Conservation (phyloP, 2,329 filamentous ascomycete genomes). For the Volutella citrinella region DNA sequence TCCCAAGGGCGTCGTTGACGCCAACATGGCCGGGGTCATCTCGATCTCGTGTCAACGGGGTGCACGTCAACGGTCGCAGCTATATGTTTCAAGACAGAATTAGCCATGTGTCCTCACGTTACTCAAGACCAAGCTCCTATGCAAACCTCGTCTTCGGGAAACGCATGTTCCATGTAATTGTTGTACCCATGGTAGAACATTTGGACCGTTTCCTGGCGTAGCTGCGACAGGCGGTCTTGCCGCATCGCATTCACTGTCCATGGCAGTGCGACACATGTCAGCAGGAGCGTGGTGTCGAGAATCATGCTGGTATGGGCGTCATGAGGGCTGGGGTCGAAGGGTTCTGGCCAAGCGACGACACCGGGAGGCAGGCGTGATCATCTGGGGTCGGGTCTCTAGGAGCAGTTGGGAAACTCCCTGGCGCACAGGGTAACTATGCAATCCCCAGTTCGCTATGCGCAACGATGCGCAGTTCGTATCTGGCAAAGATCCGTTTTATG, state of each 20-base stretch:
- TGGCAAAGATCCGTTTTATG: no score
- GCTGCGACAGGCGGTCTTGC: conserved; percentile 49
- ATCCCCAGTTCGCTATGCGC: no score
- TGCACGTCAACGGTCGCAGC: conserved; percentile 82
- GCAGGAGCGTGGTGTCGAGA: conserved; percentile 18
- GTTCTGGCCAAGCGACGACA: conserved; percentile 16
- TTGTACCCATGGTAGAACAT: conserved; percentile 98
- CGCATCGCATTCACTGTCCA: conserved; percentile 51
- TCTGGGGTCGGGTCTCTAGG: no score
- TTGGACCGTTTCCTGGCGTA: conserved; percentile 61
- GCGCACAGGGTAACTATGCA: no score
- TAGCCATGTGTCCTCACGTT: no score
- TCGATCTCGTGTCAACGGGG: conserved; percentile 78
- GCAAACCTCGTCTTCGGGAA: conserved; percentile 83
- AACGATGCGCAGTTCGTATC: no score
- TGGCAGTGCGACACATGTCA: conserved; percentile 32
- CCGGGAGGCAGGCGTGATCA: conserved; percentile 22
- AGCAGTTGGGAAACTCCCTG: no score
- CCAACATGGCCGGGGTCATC: conserved; percentile 77
- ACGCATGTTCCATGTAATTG: conserved; percentile 91
- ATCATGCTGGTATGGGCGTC: conserved; percentile 27
- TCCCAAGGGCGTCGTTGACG: conserved; percentile 92
- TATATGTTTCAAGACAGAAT: no score
- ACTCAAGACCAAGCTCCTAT: no score
- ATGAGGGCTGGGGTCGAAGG: conserved; percentile 15